phyloP scores from a whole-genome alignment of 345 rosid genomes.

The Hibiscus tridactylites region DNA sequence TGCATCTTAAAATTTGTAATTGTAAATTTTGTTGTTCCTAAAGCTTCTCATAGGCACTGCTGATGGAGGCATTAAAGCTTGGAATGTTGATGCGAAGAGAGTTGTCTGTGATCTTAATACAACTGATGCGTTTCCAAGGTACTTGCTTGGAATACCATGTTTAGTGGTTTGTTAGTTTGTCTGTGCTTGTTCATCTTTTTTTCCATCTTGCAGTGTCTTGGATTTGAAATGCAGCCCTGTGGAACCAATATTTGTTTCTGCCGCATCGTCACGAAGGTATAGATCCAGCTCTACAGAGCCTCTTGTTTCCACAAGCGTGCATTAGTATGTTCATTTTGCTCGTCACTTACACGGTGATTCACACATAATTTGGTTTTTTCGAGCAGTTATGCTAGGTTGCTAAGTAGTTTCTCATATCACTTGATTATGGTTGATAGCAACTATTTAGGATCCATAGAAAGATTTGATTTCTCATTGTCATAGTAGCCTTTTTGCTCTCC shows the following conservation, averaged over 20 bases:
- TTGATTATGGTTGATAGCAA: neutral
- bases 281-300: neutral
- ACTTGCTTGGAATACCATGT: neutral
- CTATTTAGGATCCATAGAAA: neutral
- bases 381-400: neutral
- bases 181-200: slow-evolving; percentile 1
- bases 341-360: neutral
- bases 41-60: slow-evolving; percentile 78
- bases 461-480: neutral
- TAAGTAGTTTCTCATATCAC: neutral
- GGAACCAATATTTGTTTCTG: slow-evolving; percentile 70
- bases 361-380: neutral
- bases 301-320: neutral
- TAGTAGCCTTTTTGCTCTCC: neutral
- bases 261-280: slow-evolving; percentile 56
- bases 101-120: slow-evolving; percentile 71
- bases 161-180: neutral
- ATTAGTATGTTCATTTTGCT: neutral
- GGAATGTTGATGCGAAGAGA: slow-evolving; percentile 78
- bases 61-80: slow-evolving; percentile 70
- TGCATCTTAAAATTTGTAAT: slow-evolving; percentile 5
- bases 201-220: slow-evolving; percentile 39
- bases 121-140: slow-evolving; percentile 55
- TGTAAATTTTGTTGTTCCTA: slow-evolving; percentile 18
- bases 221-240: slow-evolving; percentile 74